Percentiles rank a stretch among this genome's conserved stretches.
These are phyloP conservation scores for Elsinoe ampelina DNA, from an alignment of 2,329 filamentous ascomycete species.

Conservation along the genomic window DNA sequence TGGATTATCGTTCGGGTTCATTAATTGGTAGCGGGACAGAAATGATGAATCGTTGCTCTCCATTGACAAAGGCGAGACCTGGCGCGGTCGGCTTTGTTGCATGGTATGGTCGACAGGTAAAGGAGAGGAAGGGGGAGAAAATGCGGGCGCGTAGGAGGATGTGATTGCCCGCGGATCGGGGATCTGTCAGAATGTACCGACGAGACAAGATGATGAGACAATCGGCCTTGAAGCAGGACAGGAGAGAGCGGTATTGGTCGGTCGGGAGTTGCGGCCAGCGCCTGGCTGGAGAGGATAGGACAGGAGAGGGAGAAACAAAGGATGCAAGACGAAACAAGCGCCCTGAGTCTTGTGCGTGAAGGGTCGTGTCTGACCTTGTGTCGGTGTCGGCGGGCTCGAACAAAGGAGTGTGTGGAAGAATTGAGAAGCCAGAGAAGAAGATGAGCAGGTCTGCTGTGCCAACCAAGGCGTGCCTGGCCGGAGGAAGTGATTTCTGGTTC, in stretches of 20 bases:
- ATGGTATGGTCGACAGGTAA: background rate
- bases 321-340: conserved; percentile 12
- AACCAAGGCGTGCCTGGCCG: no score
- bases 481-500: no score
- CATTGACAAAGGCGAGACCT: conserved; percentile 68
- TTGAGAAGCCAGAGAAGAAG: no score
- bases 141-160: conserved; percentile 7
- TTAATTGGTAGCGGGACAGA: conserved; percentile 55
- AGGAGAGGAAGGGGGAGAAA: background rate
- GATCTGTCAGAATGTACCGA: background rate
- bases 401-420: no score
- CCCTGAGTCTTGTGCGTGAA: background rate
- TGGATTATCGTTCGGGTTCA: conserved; percentile 32
- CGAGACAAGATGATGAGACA: conserved; percentile 7
- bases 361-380: no score
- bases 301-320: conserved; percentile 9
- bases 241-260: background rate
- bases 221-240: background rate
- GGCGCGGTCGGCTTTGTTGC: conserved; percentile 15
- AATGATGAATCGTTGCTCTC: conserved; percentile 74
- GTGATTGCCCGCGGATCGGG: background rate
- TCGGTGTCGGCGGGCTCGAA: no score
- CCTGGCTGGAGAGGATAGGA: background rate
- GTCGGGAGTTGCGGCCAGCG: conserved; percentile 4
- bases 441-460: no score